Conservation (phyloP, 768 basidiomycete genomes). For the Tricholoma bakamatsutake region DNA sequence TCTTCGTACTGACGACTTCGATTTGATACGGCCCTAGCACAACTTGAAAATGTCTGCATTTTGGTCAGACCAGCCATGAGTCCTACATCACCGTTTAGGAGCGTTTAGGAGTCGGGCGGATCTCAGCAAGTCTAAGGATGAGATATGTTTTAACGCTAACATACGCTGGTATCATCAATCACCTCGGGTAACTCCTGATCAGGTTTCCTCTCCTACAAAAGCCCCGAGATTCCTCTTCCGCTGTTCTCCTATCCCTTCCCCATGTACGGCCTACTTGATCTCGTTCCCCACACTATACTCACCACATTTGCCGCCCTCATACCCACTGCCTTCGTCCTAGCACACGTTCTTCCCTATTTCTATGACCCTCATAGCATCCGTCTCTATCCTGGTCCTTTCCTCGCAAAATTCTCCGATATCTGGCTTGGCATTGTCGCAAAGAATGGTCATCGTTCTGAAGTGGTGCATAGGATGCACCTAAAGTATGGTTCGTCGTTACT, state of each 20-base stretch:
- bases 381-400: slow-evolving; percentile 57
- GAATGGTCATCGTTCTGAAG: slow-evolving; percentile 69
- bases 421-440: slow-evolving; percentile 68
- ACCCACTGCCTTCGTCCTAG: slow-evolving; percentile 25
- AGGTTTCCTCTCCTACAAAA: neutral
- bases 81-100: neutral
- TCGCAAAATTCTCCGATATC: slow-evolving; percentile 65
- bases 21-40: no score
- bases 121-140: neutral
- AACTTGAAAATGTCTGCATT: no score
- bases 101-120: neutral
- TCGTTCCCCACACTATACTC: slow-evolving; percentile 14
- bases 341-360: slow-evolving; percentile 45
- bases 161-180: neutral
- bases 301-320: slow-evolving; percentile 21
- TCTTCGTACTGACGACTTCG: no score
- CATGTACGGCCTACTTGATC: slow-evolving; percentile 23
- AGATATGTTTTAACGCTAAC: no score
- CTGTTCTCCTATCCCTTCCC: neutral
- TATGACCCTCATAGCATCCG: slow-evolving; percentile 56
- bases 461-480: slow-evolving; percentile 66
- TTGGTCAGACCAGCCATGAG: no score
- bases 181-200: neutral
- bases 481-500: slow-evolving; percentile 55
- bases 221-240: neutral